Conservation (phyloP, 768 basidiomycete species). For the Amanita pseudoporphyria region DNA sequence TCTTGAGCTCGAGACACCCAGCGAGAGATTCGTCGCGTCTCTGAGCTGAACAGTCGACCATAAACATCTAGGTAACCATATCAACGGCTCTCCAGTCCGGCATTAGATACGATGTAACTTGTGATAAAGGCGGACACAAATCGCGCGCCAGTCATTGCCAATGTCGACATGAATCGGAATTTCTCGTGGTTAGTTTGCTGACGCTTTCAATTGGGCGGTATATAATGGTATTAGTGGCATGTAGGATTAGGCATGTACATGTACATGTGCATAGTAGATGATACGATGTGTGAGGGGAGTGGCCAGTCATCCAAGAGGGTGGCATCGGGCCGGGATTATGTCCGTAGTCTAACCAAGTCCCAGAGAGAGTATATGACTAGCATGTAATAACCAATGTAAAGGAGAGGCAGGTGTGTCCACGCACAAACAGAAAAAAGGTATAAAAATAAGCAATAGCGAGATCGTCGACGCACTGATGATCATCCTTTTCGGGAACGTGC, state of each 20-base stretch:
- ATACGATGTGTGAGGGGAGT: neutral
- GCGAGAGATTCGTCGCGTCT: neutral
- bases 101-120: too few relatives aligned
- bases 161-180: too few relatives aligned
- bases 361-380: constrained; percentile 6
- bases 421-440: constrained; percentile 4
- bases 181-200: too few relatives aligned
- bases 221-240: constrained; percentile 5
- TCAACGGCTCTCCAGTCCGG: too few relatives aligned
- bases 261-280: constrained; percentile 5
- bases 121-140: too few relatives aligned
- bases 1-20: too few relatives aligned
- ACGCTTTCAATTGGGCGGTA: neutral
- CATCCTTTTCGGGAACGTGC: neutral
- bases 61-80: too few relatives aligned
- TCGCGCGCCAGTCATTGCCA: too few relatives aligned
- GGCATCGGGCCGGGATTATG: neutral
- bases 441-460: constrained; percentile 6
- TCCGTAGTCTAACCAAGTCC: neutral
- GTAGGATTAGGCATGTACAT: constrained; percentile 4
- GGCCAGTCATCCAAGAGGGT: neutral
- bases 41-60: neutral
- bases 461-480: neutral
- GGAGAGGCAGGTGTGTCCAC: constrained; percentile 9
- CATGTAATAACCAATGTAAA: constrained; percentile 6